A percentile compares a stretch with the other conserved stretches of the same genome.
These are phyloP conservation scores for Aspergillus sergii DNA, from an alignment of 2,329 filamentous ascomycete species.

Conservation along the genomic window DNA sequence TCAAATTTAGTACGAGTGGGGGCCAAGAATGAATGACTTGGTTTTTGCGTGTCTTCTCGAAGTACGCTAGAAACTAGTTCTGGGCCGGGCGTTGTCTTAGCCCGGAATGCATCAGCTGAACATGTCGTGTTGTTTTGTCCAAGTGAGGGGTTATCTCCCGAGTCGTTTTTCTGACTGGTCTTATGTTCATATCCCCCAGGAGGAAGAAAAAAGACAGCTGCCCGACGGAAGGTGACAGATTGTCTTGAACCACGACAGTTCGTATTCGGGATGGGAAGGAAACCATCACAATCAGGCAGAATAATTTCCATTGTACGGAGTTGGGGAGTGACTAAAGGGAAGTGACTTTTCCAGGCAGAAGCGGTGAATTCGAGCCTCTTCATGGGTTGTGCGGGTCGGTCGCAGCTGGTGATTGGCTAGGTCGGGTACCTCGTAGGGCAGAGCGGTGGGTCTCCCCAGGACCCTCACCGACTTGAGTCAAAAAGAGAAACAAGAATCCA, in stretches of 20 bases:
- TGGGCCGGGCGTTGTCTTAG: slow-evolving; percentile 5
- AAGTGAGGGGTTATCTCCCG: not conserved
- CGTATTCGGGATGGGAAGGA: not conserved
- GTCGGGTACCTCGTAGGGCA: slow-evolving; percentile 13
- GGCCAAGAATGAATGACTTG: slow-evolving; percentile 1
- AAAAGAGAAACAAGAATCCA: slow-evolving; percentile 1
- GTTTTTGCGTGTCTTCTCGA: slow-evolving; percentile 23
- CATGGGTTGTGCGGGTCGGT: not conserved
- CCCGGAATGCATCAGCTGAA: not conserved
- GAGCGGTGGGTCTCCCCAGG: slow-evolving; percentile 9
- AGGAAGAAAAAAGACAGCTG: not conserved
- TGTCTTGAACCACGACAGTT: not conserved
- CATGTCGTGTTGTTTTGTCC: not conserved
- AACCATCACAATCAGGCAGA: not conserved
- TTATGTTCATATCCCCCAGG: not conserved
- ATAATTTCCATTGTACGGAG: not conserved
- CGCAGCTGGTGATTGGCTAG: slow-evolving; percentile 1
- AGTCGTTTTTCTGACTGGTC: not conserved
- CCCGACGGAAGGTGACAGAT: not conserved
- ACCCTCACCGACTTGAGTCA: slow-evolving; percentile 17
- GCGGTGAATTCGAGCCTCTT: slow-evolving; percentile 24
- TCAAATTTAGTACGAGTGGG: slow-evolving; percentile 1
- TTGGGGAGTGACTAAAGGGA: not conserved
- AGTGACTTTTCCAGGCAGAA: slow-evolving; percentile 15
- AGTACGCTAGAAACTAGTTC: slow-evolving; percentile 27